phyloP scores from a whole-genome alignment of 257 asterid species.

The Euphrasia confusa region DNA sequence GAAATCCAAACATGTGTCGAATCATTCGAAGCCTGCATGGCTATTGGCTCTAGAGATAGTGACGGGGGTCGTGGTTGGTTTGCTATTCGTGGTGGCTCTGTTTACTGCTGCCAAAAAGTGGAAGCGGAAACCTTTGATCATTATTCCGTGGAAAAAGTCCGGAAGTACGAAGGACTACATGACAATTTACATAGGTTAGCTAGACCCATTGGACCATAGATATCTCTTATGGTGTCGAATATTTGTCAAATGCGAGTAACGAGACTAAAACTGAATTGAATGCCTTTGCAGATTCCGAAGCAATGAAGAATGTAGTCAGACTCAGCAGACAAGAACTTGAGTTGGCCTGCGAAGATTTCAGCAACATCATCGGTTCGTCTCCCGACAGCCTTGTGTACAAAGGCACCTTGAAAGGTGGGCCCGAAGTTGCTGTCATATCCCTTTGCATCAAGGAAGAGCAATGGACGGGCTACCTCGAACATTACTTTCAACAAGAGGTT shows the following conservation, averaged over 20 bases:
- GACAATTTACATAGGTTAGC: slow-evolving; percentile 63
- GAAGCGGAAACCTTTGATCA: slow-evolving; percentile 59
- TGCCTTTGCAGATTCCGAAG: slow-evolving; percentile 56
- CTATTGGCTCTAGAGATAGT: slow-evolving; percentile 68
- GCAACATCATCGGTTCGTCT: slow-evolving; percentile 94
- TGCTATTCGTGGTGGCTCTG: slow-evolving; percentile 55
- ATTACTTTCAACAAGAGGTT: slow-evolving; percentile 86
- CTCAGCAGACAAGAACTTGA: slow-evolving; percentile 87
- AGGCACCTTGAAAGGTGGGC: slow-evolving; percentile 81
- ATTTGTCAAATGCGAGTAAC: too few species aligned
- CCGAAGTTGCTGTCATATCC: slow-evolving; percentile 82
- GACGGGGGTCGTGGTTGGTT: slow-evolving; percentile 68
- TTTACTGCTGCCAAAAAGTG: slow-evolving; percentile 54
- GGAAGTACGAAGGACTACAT: slow-evolving; percentile 58
- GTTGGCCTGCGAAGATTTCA: slow-evolving; percentile 96
- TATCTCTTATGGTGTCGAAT: too few species aligned
- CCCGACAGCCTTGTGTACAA: slow-evolving; percentile 76
- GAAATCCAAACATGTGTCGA: slow-evolving; percentile 39
- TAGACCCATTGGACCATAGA: too few species aligned
- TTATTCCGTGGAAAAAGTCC: slow-evolving; percentile 88
- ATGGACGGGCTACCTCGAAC: slow-evolving; percentile 87
- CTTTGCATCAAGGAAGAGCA: slow-evolving; percentile 77
- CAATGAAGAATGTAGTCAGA: slow-evolving; percentile 55
- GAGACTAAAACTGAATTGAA: background rate
- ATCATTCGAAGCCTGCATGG: slow-evolving; percentile 69